phyloP scores from a whole-genome alignment of 768 basidiomycete species.

The Termitomyces sp. region DNA sequence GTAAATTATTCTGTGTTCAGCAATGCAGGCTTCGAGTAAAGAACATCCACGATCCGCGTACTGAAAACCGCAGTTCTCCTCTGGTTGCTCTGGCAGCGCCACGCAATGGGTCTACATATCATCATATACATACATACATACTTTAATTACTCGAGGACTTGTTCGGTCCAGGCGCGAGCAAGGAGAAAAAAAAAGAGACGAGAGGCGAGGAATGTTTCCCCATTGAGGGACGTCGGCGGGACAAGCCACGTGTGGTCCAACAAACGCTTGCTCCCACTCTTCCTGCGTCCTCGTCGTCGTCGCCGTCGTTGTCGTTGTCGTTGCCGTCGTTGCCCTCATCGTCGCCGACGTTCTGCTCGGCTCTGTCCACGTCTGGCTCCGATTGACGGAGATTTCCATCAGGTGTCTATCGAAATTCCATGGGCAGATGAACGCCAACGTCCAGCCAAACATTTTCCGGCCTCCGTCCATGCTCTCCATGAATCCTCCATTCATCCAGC shows the following conservation, averaged over 20 bases:
- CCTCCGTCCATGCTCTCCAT: slow-evolving; percentile 29
- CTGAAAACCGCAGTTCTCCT: too few relatives aligned
- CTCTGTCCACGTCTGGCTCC: background rate
- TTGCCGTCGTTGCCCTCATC: background rate
- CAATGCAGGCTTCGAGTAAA: too few relatives aligned
- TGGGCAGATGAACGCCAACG: slow-evolving; percentile 43
- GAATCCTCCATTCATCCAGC: slow-evolving; percentile 30
- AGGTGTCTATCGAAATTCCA: too few relatives aligned
- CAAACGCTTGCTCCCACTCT: slow-evolving; percentile 6
- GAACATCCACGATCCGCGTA: too few relatives aligned
- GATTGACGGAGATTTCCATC: slow-evolving; percentile 19
- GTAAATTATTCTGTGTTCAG: too few relatives aligned
- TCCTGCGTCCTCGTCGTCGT: background rate
- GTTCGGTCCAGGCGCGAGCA: too few relatives aligned
- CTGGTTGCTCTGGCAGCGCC: too few relatives aligned
- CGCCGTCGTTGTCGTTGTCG: background rate
- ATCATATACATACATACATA: too few relatives aligned
- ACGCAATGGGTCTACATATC: too few relatives aligned
- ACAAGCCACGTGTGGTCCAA: background rate
- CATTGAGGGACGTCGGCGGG: background rate
- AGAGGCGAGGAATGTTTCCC: too few relatives aligned
- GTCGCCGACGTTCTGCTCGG: background rate
- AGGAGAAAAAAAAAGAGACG: too few relatives aligned
- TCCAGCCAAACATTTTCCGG: slow-evolving; percentile 26
- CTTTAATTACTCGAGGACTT: too few relatives aligned